Evolutionary conservation across 1,284 basidiomycete genomes (phyloP).

Genomic region (Austroboletus novae-zelandiae): DNA sequence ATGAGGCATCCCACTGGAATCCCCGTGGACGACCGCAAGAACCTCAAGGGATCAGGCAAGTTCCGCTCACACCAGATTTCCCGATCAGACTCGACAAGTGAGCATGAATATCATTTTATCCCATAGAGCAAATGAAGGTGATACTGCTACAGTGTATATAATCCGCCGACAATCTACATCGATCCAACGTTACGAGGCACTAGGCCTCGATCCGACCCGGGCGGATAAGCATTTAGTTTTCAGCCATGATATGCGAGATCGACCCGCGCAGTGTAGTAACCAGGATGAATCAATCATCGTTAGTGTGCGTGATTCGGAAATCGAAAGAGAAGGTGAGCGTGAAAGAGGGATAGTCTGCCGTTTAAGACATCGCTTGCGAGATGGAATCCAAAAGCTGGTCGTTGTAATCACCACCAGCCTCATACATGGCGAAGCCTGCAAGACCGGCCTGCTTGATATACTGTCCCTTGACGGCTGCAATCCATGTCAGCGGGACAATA

Average conservation of each 20-base stretch:
- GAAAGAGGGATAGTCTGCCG: constrained; percentile 7
- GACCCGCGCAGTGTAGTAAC: not conserved
- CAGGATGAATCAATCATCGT: constrained; percentile 30
- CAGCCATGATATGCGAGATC: not conserved
- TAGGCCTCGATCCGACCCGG: constrained; percentile 3
- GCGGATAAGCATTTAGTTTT: not conserved
- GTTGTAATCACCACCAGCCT: constrained; percentile 58
- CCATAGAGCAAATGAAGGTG: constrained; percentile 1
- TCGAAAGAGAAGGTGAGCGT: constrained; percentile 2
- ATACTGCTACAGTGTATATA: constrained; percentile 9
- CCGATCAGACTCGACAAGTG: too few species aligned
- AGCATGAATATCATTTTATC: constrained; percentile 1
- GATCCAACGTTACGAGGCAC: not conserved
- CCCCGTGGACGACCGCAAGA: too few species aligned
- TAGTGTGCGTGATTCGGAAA: not conserved
- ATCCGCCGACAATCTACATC: not conserved
- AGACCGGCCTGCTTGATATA: constrained; percentile 52
- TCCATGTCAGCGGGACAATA: not conserved
- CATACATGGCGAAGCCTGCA: constrained; percentile 65
- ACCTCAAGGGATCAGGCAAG: too few species aligned
- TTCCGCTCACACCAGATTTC: too few species aligned
- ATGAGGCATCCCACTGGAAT: too few species aligned
- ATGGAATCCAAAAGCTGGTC: constrained; percentile 59
- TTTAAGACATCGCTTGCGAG: constrained; percentile 27
- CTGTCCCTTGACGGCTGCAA: constrained; percentile 50